phyloP scores from a whole-genome alignment of 2,329 filamentous ascomycete genomes.

The Cercospora sojina region DNA sequence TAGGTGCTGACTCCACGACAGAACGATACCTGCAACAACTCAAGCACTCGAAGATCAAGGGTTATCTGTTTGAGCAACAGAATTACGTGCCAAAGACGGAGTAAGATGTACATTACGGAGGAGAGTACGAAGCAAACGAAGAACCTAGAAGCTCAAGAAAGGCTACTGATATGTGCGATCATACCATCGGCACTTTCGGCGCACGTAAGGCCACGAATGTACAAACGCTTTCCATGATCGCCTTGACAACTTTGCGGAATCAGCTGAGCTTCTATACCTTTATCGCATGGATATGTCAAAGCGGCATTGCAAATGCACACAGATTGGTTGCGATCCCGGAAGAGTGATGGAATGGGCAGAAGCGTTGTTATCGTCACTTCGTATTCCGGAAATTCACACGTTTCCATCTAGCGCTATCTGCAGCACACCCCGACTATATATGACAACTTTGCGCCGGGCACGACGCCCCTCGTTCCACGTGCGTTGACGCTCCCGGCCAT shows the following conservation, averaged over 20 bases:
- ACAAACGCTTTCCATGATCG: background rate
- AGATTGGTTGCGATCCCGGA: background rate
- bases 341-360: background rate
- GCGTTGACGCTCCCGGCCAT: background rate
- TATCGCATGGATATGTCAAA: background rate
- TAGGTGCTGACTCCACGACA: constrained; percentile 40
- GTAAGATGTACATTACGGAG: constrained; percentile 1
- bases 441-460: background rate
- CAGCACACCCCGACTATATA: background rate
- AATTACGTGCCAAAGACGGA: constrained; percentile 56
- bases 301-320: background rate
- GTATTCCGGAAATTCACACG: background rate
- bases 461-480: background rate
- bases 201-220: background rate
- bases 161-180: background rate
- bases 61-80: constrained; percentile 76
- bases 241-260: background rate
- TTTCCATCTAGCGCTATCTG: background rate
- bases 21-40: constrained; percentile 78
- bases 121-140: background rate
- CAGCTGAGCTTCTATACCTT: background rate
- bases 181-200: background rate
- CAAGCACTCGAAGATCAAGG: constrained; percentile 73
- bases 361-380: background rate
- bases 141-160: background rate